Evolutionary conservation across 345 rosid species (phyloP), one percentile per base, ranked within the genome.

Genomic region (Linum usitatissimum): DNA sequence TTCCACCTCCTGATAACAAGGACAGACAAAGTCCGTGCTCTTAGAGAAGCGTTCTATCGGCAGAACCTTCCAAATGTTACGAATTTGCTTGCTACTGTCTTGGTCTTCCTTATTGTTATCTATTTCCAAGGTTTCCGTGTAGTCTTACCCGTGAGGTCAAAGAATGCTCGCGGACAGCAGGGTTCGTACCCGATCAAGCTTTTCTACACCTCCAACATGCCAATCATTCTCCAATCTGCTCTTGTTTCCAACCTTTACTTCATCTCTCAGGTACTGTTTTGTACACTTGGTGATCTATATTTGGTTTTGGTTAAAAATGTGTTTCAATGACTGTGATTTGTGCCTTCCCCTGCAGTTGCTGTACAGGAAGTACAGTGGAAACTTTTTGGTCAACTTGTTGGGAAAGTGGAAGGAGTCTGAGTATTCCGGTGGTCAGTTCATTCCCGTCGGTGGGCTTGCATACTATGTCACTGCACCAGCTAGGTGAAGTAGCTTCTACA

Each of bases 121-220:
- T 86, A 88, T 80, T 88, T 88, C 90, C 96, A 88, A 88, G 96
- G 96, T 38, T 88, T 88, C 79, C 92, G 96, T 58, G 96, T 88
- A 57, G 96, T 88, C 31, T 75, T 88, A 61, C 96, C 92, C 59
- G 96, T 88, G 73, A 80, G 96, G 78, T 88, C 96, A 36, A 88
- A 86, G 90, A 88, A 84, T 71, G 96, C 90, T 53, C 92, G 96
- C 70, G 96, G 96, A 20, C 96, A 86, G 69, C 96, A 88, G 75
- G 96, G 96, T 31, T 88, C 96, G 6, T 88, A 86, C 74, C 96
- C 92, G 3, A 88, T 88, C 76, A 88, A 88, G 75, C 71, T 88
- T 67, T 88, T 88, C 73, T 88, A 88, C 82, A 88, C 96, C 69
- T 88, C 96, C 36, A 88, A 88, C 83, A 88, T 88, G 96, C 96